Conservation (phyloP, 495 filamentous ascomycete species). For the Apiosordaria backusii region DNA sequence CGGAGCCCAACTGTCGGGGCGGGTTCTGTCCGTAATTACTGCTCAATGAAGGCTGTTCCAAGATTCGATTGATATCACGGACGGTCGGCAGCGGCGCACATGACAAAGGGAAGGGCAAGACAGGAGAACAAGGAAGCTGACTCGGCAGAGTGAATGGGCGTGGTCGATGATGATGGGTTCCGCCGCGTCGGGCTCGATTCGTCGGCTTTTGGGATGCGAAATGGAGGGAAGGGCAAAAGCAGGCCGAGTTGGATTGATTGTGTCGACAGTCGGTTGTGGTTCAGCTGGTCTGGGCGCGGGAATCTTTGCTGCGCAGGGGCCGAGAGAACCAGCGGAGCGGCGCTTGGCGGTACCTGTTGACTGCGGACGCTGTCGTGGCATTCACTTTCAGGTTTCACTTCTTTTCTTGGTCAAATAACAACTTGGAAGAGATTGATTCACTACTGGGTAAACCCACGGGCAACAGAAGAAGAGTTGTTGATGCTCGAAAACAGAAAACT, state of each 20-base stretch:
- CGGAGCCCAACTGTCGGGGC: not conserved
- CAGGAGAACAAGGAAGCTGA: not conserved
- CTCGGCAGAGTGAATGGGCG: not conserved
- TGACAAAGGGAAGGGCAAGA: slow-evolving; percentile 5
- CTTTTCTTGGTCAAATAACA: not conserved
- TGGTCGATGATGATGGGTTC: slow-evolving; percentile 1
- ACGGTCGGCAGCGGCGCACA: slow-evolving; percentile 19
- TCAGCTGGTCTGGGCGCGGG: slow-evolving; percentile 4
- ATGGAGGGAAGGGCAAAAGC: not conserved
- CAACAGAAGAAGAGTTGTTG: too few relatives aligned
- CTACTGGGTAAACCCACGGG: too few relatives aligned
- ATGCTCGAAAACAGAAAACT: not conserved
- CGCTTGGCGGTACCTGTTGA: not conserved
- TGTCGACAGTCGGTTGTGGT: not conserved
- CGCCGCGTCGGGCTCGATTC: not conserved
- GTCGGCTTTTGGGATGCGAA: not conserved
- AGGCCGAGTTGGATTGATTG: not conserved
- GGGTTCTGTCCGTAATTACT: slow-evolving; percentile 1
- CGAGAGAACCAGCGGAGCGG: not conserved
- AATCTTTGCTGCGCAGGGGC: slow-evolving; percentile 1
- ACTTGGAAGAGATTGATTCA: not conserved
- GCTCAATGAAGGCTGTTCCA: slow-evolving; percentile 16
- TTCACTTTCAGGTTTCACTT: not conserved
- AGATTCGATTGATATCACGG: slow-evolving; percentile 13
- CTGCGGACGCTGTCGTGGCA: not conserved